A percentile compares a stretch with the other conserved stretches of the same genome.
These are phyloP conservation scores for Entonaema liquescens DNA, from an alignment of 495 filamentous ascomycete genomes.

Conservation along the genomic window DNA sequence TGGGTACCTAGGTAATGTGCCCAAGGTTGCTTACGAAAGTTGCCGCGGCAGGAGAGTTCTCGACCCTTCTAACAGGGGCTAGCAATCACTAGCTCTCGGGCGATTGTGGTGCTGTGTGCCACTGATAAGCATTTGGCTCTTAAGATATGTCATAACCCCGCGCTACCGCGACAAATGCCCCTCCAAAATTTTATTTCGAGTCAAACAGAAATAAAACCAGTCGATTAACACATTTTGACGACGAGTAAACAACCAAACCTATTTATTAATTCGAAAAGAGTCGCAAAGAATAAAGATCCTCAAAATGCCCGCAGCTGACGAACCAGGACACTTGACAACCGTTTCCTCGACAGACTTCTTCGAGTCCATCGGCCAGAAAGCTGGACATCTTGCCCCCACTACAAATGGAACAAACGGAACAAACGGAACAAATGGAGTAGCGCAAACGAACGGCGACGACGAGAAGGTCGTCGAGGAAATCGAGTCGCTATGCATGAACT, in stretches of 20 bases:
- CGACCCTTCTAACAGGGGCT: constrained; percentile 33
- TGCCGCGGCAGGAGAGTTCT: constrained; percentile 13
- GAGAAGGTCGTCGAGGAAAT: constrained; percentile 68
- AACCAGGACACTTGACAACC: constrained; percentile 20
- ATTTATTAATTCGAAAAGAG: not conserved
- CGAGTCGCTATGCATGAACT: constrained; percentile 64
- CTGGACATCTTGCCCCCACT: constrained; percentile 53
- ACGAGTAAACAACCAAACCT: not conserved
- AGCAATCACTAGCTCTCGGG: constrained; percentile 31
- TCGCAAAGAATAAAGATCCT: not conserved
- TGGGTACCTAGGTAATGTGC: not conserved
- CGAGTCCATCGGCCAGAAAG: constrained; percentile 64
- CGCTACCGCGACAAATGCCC: constrained; percentile 42
- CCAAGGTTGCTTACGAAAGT: constrained; percentile 21
- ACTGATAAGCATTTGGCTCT: constrained; percentile 9
- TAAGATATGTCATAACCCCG: constrained; percentile 44
- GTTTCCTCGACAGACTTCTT: constrained; percentile 54
- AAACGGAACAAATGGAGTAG: constrained; percentile 38
- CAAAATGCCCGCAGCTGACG: constrained; percentile 27
- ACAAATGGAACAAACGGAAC: constrained; percentile 44
- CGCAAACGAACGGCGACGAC: constrained; percentile 55
- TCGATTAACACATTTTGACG: not conserved
- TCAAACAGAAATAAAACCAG: constrained; percentile 23
- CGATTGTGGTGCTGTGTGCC: constrained; percentile 21
- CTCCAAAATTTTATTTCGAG: constrained; percentile 49